Conservation (phyloP, 768 basidiomycete genomes). For the Suillus luteus region DNA sequence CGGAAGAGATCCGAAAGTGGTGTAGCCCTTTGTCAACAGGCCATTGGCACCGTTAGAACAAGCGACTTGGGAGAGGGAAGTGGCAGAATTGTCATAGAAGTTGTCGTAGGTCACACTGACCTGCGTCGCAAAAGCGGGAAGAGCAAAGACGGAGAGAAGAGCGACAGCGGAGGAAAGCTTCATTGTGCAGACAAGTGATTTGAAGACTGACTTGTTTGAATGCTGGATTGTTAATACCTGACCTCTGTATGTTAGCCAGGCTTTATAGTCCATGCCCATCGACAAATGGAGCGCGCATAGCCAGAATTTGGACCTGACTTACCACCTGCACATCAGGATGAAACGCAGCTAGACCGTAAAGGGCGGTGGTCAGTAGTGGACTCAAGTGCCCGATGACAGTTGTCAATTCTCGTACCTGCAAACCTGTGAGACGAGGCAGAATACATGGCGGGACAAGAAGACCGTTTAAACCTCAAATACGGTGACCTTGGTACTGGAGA, state of each 20-base stretch:
- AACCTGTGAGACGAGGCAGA: not conserved
- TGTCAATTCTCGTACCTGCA: not conserved
- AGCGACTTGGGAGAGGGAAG: slow-evolving; percentile 32
- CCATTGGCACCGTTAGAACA: slow-evolving; percentile 39
- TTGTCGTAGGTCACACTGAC: slow-evolving; percentile 35
- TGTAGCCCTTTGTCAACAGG: slow-evolving; percentile 32
- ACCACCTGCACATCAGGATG: not conserved
- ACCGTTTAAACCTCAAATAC: not conserved
- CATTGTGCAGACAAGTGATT: slow-evolving; percentile 41
- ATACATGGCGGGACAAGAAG: not conserved
- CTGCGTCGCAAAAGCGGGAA: slow-evolving; percentile 18
- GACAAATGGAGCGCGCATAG: not conserved
- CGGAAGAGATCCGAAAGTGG: slow-evolving; percentile 36
- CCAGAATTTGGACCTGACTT: not conserved
- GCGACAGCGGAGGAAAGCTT: slow-evolving; percentile 18
- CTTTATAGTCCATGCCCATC: not conserved
- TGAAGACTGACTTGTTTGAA: not conserved
- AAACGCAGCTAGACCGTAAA: not conserved
- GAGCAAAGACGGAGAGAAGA: slow-evolving; percentile 21
- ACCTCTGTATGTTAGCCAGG: not conserved
- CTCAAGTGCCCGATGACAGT: not conserved
- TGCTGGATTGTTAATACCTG: not conserved
- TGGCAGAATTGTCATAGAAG: slow-evolving; percentile 33
- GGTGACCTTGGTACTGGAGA: not conserved
- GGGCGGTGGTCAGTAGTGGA: no score